Evolutionary conservation across 2,329 filamentous ascomycete genomes (phyloP).

Genomic region (Xylaria sp.): DNA sequence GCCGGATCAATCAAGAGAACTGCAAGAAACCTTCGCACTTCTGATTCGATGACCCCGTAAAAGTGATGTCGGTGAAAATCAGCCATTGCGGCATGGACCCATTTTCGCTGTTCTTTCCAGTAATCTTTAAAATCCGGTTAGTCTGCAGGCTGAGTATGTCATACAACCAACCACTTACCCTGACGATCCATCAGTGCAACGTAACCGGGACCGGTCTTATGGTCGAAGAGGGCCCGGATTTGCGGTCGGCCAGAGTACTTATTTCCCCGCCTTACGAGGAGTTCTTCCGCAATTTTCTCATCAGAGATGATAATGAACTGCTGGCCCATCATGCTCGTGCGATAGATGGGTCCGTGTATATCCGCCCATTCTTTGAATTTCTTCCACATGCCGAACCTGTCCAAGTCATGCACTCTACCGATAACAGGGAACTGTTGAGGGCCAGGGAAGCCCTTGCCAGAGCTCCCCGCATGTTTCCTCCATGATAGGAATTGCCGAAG

Average conservation of each 20-base stretch:
- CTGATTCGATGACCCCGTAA: constrained; percentile 61
- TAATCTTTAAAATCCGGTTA: constrained; percentile 50
- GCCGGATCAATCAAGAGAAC: constrained; percentile 59
- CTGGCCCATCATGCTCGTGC: constrained; percentile 50
- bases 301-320: constrained; percentile 57
- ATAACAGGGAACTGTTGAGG: constrained; percentile 61
- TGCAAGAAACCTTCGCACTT: constrained; percentile 59
- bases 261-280: constrained; percentile 61
- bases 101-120: constrained; percentile 63
- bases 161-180: constrained; percentile 50
- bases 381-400: constrained; percentile 60
- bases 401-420: constrained; percentile 61
- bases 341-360: constrained; percentile 48
- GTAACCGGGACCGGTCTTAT: constrained; percentile 61
- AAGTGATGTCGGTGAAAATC: constrained; percentile 56
- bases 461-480: constrained; percentile 45
- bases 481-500: constrained; percentile 55
- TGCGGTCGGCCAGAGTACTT: constrained; percentile 63
- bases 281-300: constrained; percentile 60
- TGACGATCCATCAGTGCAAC: constrained; percentile 63
- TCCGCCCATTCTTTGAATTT: constrained; percentile 57
- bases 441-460: constrained; percentile 55
- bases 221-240: constrained; percentile 60
- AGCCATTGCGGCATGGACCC: constrained; percentile 63
- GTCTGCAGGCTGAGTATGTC: background rate